A percentile compares a stretch with the other conserved stretches of the same genome.
These are phyloP conservation scores for Mucor lusitanicus DNA, from an alignment of 371 early-diverging fungal species.

Conservation along the genomic window DNA sequence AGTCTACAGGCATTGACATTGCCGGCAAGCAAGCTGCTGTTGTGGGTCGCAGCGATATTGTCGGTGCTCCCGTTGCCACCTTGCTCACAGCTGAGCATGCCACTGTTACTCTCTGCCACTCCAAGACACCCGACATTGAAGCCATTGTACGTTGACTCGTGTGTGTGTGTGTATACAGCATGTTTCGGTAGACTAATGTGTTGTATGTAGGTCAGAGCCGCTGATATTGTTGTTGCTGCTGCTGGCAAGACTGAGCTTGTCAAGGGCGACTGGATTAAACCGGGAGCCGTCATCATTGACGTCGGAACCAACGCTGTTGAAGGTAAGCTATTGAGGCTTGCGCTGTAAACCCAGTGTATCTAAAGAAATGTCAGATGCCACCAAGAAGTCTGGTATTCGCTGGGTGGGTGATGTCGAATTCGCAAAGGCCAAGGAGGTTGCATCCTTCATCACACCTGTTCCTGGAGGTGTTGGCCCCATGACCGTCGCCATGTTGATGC, in stretches of 20 bases:
- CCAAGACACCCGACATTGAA: slow-evolving; percentile 74
- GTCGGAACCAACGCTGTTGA: slow-evolving; percentile 91
- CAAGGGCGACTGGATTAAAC: slow-evolving; percentile 90
- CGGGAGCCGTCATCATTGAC: slow-evolving; percentile 90
- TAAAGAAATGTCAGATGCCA: slow-evolving; percentile 53
- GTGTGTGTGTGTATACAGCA: no score
- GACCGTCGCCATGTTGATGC: slow-evolving; percentile 95
- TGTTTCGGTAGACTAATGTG: no score
- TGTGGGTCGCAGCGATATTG: slow-evolving; percentile 93
- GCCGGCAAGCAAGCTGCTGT: slow-evolving; percentile 73
- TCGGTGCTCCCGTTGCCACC: slow-evolving; percentile 88
- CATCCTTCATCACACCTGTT: slow-evolving; percentile 88
- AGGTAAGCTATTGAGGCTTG: slow-evolving; percentile 34
- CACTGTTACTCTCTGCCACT: slow-evolving; percentile 93
- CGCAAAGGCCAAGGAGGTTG: slow-evolving; percentile 64
- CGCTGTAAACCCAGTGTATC: background rate
- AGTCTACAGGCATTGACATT: slow-evolving; percentile 45
- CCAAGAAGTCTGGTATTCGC: slow-evolving; percentile 85
- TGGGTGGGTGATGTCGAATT: slow-evolving; percentile 95
- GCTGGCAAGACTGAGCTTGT: slow-evolving; percentile 80
- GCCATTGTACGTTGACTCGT: slow-evolving; percentile 52
- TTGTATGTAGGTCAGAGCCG: slow-evolving; percentile 53
- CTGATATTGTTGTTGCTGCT: slow-evolving; percentile 91
- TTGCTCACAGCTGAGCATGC: slow-evolving; percentile 79
- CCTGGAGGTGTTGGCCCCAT: slow-evolving; percentile 98